Evolutionary conservation across 2,329 filamentous ascomycete genomes (phyloP).

Genomic region (Fusarium sarcochroum): DNA sequence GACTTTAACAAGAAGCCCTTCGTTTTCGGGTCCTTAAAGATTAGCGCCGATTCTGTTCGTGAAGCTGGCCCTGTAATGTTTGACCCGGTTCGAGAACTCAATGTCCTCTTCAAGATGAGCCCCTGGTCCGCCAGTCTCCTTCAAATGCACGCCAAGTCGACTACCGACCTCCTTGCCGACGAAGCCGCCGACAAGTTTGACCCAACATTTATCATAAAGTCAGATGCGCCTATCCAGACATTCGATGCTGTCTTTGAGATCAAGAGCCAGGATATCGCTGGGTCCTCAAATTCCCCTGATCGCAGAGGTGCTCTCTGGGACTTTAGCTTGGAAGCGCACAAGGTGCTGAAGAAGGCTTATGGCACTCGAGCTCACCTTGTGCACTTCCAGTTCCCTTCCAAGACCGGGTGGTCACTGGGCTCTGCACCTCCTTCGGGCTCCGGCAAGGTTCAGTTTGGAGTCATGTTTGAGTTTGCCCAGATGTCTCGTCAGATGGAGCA

Average conservation of each 20-base stretch:
- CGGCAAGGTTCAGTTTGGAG: constrained; percentile 70
- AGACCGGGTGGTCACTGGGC: constrained; percentile 51
- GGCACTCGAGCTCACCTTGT: constrained; percentile 81
- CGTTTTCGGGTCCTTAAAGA: constrained; percentile 58
- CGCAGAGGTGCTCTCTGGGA: constrained; percentile 60
- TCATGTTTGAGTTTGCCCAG: constrained; percentile 80
- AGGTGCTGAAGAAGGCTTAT: constrained; percentile 77
- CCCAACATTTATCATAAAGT: constrained; percentile 81
- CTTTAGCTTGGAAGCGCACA: constrained; percentile 72
- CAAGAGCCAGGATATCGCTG: constrained; percentile 49
- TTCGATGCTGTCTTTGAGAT: constrained; percentile 65
- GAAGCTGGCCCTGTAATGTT: constrained; percentile 78
- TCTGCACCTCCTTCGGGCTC: constrained; percentile 36
- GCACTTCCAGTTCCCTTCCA: constrained; percentile 63
- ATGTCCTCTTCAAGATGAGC: constrained; percentile 92
- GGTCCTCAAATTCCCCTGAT: constrained; percentile 53
- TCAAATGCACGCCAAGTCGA: constrained; percentile 80
- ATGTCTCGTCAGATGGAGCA: constrained; percentile 85
- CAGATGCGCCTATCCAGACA: constrained; percentile 66
- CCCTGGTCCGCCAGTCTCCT: constrained; percentile 84
- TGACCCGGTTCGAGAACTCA: constrained; percentile 80
- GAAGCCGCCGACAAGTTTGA: constrained; percentile 84
- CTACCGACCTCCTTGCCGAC: constrained; percentile 81
- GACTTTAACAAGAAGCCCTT: constrained; percentile 79
- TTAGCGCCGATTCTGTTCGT: constrained; percentile 54